Conservation (phyloP, 768 basidiomycete species). For the Hericium erinaceus region DNA sequence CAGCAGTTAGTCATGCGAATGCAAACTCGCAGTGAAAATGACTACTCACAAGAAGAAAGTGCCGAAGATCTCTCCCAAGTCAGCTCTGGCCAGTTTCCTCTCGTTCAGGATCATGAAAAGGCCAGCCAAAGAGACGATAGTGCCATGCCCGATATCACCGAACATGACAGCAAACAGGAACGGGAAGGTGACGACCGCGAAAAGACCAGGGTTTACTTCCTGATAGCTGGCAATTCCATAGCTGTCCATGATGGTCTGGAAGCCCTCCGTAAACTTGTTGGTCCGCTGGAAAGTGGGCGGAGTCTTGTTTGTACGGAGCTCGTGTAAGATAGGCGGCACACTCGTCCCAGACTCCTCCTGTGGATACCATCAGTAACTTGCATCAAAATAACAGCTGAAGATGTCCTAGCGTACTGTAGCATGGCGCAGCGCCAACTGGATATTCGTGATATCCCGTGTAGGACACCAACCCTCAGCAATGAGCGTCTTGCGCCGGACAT, state of each 20-base stretch:
- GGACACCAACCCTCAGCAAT: constrained; percentile 98
- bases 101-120: constrained; percentile 84
- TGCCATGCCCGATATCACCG: constrained; percentile 95
- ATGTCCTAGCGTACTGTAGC: constrained; percentile 53
- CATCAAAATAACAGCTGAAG: background rate
- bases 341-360: constrained; percentile 87
- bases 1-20: constrained; percentile 13
- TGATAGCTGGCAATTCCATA: constrained; percentile 94
- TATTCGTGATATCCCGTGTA: constrained; percentile 77
- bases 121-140: constrained; percentile 70
- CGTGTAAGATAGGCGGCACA: constrained; percentile 86
- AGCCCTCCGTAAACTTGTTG: constrained; percentile 93
- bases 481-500: constrained; percentile 86
- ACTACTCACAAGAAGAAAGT: constrained; percentile 85
- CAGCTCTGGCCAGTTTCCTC: constrained; percentile 61
- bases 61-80: constrained; percentile 76
- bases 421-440: constrained; percentile 80
- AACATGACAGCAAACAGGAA: constrained; percentile 99
- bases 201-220: constrained; percentile 94
- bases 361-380: background rate
- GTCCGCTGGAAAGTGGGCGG: constrained; percentile 94
- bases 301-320: constrained; percentile 79
- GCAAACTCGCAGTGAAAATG: background rate
- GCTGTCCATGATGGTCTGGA: constrained; percentile 97
- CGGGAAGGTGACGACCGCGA: constrained; percentile 88